These are phyloP conservation scores for Colletotrichum gigasporum DNA, from an alignment of 2,329 filamentous ascomycete species.

Conservation along the genomic window DNA sequence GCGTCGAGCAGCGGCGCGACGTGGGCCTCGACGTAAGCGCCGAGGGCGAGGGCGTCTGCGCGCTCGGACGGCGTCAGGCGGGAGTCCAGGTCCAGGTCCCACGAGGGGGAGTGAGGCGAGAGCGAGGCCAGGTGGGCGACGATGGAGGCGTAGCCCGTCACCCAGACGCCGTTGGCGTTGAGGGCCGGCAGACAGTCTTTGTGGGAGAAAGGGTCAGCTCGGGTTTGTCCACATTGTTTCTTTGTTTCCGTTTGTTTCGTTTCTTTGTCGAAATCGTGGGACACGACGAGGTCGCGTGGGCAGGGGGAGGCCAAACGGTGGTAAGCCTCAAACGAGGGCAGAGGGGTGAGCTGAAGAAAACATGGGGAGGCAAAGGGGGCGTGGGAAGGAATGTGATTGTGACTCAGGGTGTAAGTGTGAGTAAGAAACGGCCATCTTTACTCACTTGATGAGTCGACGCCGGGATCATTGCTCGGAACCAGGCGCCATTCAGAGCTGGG, in stretches of 20 bases:
- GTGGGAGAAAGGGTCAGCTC: not conserved
- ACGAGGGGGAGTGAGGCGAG: slow-evolving; percentile 39
- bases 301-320: slow-evolving; percentile 30
- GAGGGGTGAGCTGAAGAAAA: not conserved
- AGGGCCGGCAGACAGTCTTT: slow-evolving; percentile 66
- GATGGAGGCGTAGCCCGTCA: slow-evolving; percentile 70
- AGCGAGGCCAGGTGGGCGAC: slow-evolving; percentile 61
- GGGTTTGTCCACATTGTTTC: not conserved
- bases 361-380: slow-evolving; percentile 38
- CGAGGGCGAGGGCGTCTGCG: slow-evolving; percentile 62
- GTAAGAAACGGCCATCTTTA: slow-evolving; percentile 33
- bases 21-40: slow-evolving; percentile 77
- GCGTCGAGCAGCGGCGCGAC: slow-evolving; percentile 85
- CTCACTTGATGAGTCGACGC: slow-evolving; percentile 76
- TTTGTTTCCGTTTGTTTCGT: slow-evolving; percentile 9
- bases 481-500: slow-evolving; percentile 72
- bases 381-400: not conserved
- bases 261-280: slow-evolving; percentile 32
- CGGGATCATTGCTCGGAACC: slow-evolving; percentile 77
- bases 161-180: slow-evolving; percentile 60
- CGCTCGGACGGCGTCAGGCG: slow-evolving; percentile 48
- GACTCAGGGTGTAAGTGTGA: slow-evolving; percentile 24
- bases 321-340: slow-evolving; percentile 27
- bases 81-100: slow-evolving; percentile 47
- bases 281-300: slow-evolving; percentile 14